phyloP scores from a whole-genome alignment of 2,329 filamentous ascomycete genomes.

The Monosporascus sp. region DNA sequence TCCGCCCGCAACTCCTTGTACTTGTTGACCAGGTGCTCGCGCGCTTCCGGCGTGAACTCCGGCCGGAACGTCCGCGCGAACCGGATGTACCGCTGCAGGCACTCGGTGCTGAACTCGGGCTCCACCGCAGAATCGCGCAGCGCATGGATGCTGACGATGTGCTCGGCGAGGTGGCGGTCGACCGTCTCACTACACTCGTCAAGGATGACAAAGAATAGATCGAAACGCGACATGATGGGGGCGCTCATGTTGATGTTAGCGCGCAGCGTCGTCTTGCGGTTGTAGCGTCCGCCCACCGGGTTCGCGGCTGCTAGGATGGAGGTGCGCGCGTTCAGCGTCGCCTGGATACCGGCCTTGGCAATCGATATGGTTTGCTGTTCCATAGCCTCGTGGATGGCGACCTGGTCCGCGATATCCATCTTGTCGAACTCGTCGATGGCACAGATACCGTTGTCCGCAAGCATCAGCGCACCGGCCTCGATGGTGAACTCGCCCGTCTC shows the following conservation, averaged over 20 bases:
- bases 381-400: slow-evolving; percentile 99
- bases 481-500: slow-evolving; percentile 99
- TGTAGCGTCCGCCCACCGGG: slow-evolving; percentile 92
- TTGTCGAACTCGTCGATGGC: slow-evolving; percentile 99
- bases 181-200: slow-evolving; percentile 93
- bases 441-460: slow-evolving; percentile 94
- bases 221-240: slow-evolving; percentile 98
- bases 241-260: slow-evolving; percentile 98
- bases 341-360: slow-evolving; percentile 96
- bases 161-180: slow-evolving; percentile 85
- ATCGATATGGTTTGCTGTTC: slow-evolving; percentile 99
- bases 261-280: slow-evolving; percentile 88
- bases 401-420: slow-evolving; percentile 96
- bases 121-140: slow-evolving; percentile 85
- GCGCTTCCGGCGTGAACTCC: slow-evolving; percentile 84
- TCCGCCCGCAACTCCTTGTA: slow-evolving; percentile 95
- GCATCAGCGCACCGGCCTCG: slow-evolving; percentile 94
- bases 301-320: slow-evolving; percentile 95
- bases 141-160: slow-evolving; percentile 93
- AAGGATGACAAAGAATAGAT: slow-evolving; percentile 95
- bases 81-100: slow-evolving; percentile 93
- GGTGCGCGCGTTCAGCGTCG: slow-evolving; percentile 90
- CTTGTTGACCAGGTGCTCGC: slow-evolving; percentile 76
- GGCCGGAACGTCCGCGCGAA: slow-evolving; percentile 94
- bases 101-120: slow-evolving; percentile 93